Conservation (phyloP, 495 filamentous ascomycete species). For the Penicillium maclennaniae region DNA sequence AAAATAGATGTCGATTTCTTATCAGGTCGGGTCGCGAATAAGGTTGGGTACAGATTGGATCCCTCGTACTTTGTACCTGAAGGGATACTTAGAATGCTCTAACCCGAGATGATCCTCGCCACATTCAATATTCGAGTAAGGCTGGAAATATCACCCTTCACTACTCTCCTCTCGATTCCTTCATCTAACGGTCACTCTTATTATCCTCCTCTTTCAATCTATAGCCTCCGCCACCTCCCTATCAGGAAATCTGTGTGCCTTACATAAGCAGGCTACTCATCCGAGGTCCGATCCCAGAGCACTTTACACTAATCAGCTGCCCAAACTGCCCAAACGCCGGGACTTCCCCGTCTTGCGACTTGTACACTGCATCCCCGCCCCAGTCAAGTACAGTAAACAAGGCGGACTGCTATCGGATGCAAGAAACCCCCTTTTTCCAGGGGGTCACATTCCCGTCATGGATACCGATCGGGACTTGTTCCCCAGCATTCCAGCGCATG, state of each 20-base stretch:
- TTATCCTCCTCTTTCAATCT: not conserved
- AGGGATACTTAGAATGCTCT: no score
- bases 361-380: not conserved
- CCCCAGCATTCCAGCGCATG: constrained; percentile 42
- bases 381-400: not conserved
- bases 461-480: constrained; percentile 25
- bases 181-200: not conserved
- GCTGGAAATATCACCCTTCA: no score
- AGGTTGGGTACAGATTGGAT: no score
- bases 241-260: not conserved
- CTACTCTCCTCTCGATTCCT: no score
- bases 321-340: not conserved
- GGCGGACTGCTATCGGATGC: constrained; percentile 17
- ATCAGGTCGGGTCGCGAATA: no score
- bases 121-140: no score
- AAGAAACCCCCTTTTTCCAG: constrained; percentile 8
- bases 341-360: not conserved
- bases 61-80: no score
- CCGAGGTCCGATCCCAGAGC: not conserved
- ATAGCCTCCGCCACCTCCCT: not conserved
- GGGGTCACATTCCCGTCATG: constrained; percentile 33
- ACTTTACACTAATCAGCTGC: not conserved
- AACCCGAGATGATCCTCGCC: no score
- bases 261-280: not conserved
- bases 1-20: no score